Conservation (phyloP, 2,329 filamentous ascomycete species). For the Neopestalotiopsis clavispora region DNA sequence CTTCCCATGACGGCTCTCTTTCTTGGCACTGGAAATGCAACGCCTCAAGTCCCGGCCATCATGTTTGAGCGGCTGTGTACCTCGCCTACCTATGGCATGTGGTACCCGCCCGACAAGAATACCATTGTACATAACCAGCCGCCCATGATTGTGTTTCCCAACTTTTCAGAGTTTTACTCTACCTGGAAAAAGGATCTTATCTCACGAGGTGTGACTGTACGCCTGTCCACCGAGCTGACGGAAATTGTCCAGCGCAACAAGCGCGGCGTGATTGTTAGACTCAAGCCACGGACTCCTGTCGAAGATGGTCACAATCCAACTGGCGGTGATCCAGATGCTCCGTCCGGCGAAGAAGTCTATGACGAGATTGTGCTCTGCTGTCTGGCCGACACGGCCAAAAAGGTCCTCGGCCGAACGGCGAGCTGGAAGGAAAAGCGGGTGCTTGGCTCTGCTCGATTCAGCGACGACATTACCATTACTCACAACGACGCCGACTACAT, state of each 20-base stretch:
- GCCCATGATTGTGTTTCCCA: constrained; percentile 64
- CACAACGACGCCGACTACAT: constrained; percentile 71
- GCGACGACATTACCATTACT: constrained; percentile 73
- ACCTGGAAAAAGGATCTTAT: constrained; percentile 55
- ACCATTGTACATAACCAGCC: constrained; percentile 49
- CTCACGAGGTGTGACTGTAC: constrained; percentile 53
- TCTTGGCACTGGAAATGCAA: constrained; percentile 38
- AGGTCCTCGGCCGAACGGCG: constrained; percentile 61
- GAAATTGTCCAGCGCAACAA: constrained; percentile 52
- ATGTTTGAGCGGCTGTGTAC: constrained; percentile 41
- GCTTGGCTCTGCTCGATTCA: constrained; percentile 72
- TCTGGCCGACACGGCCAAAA: constrained; percentile 67
- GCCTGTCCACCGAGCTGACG: constrained; percentile 58
- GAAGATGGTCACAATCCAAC: constrained; percentile 37
- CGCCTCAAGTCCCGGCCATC: constrained; percentile 37
- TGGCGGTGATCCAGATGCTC: constrained; percentile 29
- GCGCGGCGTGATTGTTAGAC: constrained; percentile 53
- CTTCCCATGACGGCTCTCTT: constrained; percentile 43
- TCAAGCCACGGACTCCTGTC: constrained; percentile 40
- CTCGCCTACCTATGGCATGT: constrained; percentile 61
- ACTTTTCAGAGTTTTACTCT: constrained; percentile 59
- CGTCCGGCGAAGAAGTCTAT: constrained; percentile 61
- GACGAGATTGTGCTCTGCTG: constrained; percentile 72
- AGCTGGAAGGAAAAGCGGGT: constrained; percentile 68
- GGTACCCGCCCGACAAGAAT: constrained; percentile 49